phyloP scores from a whole-genome alignment of 257 asterid genomes.

The Przewalskia tangutica region DNA sequence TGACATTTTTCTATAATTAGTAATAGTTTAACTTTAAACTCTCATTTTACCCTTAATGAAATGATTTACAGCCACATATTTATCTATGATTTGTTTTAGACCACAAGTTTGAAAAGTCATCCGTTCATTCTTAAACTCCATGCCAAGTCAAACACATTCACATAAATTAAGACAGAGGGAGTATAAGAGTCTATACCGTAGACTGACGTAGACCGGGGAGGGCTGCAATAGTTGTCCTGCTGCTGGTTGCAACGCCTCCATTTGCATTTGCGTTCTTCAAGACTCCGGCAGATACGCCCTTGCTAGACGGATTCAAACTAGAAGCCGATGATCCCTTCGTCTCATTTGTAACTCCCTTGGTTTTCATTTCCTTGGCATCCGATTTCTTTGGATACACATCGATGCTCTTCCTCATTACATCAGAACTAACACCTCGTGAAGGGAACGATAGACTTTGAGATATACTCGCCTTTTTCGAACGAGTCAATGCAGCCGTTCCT shows the following conservation, averaged over 20 bases:
- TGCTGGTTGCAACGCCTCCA: conserved; percentile 12
- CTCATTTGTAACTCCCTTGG: conserved; percentile 28
- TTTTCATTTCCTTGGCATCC: conserved; percentile 25
- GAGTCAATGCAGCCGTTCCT: conserved; percentile 37
- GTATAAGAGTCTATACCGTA: conserved; percentile 14
- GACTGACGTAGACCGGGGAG: conserved; percentile 29
- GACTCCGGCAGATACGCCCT: conserved; percentile 1
- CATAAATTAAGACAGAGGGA: too few relatives aligned
- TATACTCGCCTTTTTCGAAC: conserved; percentile 30
- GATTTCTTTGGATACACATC: conserved; percentile 37
- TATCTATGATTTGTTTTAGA: too few relatives aligned
- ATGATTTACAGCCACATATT: too few relatives aligned
- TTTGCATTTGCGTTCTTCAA: conserved; percentile 1
- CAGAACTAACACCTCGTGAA: conserved; percentile 28
- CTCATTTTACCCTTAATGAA: too few relatives aligned
- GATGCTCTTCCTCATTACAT: conserved; percentile 42
- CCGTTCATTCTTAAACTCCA: too few relatives aligned
- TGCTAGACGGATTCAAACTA: conserved; percentile 2
- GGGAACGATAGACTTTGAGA: conserved; percentile 51
- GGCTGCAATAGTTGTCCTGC: conserved; percentile 34
- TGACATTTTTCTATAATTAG: too few relatives aligned
- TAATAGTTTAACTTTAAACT: too few relatives aligned
- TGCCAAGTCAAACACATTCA: too few relatives aligned
- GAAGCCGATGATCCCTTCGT: conserved; percentile 14
- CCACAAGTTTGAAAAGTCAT: too few relatives aligned